phyloP scores from a whole-genome alignment of 495 filamentous ascomycete genomes.

The Penicillium riverlandense region DNA sequence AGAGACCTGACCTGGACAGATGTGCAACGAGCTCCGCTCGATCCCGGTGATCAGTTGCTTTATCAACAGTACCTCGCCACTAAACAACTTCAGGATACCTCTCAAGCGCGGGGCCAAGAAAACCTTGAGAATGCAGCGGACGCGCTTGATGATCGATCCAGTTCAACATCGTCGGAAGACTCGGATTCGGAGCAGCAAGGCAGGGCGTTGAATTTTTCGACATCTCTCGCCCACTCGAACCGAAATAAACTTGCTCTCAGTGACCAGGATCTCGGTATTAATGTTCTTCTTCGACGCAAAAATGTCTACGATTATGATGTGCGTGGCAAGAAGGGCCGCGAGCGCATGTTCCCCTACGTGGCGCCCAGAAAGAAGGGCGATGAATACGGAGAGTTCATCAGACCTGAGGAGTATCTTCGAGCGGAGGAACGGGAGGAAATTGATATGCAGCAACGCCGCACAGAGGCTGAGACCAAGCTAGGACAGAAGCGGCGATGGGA shows the following conservation, averaged over 20 bases:
- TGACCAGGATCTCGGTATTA: slow-evolving; percentile 84
- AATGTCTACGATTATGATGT: slow-evolving; percentile 89
- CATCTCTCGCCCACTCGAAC: slow-evolving; percentile 70
- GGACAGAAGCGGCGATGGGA: slow-evolving; percentile 95
- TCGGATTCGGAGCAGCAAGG: slow-evolving; percentile 89
- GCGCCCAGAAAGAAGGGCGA: slow-evolving; percentile 72
- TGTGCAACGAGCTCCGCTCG: slow-evolving; percentile 55
- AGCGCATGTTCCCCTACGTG: slow-evolving; percentile 87
- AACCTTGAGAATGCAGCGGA: slow-evolving; percentile 65
- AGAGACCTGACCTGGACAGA: slow-evolving; percentile 51
- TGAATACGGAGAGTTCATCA: slow-evolving; percentile 88
- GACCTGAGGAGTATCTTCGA: slow-evolving; percentile 88
- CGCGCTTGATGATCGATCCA: slow-evolving; percentile 75
- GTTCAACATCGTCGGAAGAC: slow-evolving; percentile 77
- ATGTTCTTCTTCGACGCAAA: slow-evolving; percentile 81
- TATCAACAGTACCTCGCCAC: slow-evolving; percentile 91
- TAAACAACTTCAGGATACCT: slow-evolving; percentile 67
- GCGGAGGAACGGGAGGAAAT: slow-evolving; percentile 87
- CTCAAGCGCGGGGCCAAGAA: slow-evolving; percentile 58
- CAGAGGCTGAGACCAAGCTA: slow-evolving; percentile 54
- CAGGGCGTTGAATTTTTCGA: slow-evolving; percentile 80
- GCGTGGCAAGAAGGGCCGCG: slow-evolving; percentile 84
- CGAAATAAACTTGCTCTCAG: slow-evolving; percentile 73
- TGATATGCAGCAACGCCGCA: slow-evolving; percentile 49
- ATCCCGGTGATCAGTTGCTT: slow-evolving; percentile 62